Evolutionary conservation across 345 rosid genomes (phyloP), one percentile per base, ranked within the genome.

Genomic region (Eutrema heterophyllum): DNA sequence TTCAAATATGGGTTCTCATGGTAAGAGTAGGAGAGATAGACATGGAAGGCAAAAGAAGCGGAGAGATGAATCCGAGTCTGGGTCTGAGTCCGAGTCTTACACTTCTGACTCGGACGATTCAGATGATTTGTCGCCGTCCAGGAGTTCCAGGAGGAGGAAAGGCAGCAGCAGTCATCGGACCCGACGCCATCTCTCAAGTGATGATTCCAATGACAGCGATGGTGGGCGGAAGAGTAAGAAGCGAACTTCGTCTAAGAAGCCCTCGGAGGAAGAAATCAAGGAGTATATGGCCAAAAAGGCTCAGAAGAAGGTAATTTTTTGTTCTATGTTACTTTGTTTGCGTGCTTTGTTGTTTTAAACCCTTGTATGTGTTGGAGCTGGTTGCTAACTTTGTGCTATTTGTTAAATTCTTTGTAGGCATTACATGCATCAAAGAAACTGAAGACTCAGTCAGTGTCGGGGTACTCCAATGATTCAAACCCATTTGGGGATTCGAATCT

Each of bases 401-500:
- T 54, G 33, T 80, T 79, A 5, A 9, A 12, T 61, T 67, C 9
- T 46, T 6, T 71, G 9, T 29, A 94, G 97, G 97, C 97, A 6
- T 71, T 78, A 83, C 77, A 83, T 41, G 87, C 83, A 46, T 93
- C 97, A 2, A 94, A 89, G 86, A 91, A 91, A 71, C 78, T 91
- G 82, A 94, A 85, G 86, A 74, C 86, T 0, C 89, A 83, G 43
- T 64, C 93, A 0, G 92, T 88, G 3, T 86, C 96, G 0, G 97
- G 97, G 21, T 95, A 95, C 77, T 89, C 97, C 1, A 95, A 95
- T 64, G 97, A 89, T 81, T 95, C 97, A 0, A 95, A 95, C 65
- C 99, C 97, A 3, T 95, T 95, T 77, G 97, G 99, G 15, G 99
- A 95, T 83, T 81, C 96, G 5, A 92, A 95, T 81, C 93, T 95